A percentile compares a stretch with the other conserved stretches of the same genome.
phyloP scores from a whole-genome alignment of 495 filamentous ascomycete genomes.

The Talaromyces liani region DNA sequence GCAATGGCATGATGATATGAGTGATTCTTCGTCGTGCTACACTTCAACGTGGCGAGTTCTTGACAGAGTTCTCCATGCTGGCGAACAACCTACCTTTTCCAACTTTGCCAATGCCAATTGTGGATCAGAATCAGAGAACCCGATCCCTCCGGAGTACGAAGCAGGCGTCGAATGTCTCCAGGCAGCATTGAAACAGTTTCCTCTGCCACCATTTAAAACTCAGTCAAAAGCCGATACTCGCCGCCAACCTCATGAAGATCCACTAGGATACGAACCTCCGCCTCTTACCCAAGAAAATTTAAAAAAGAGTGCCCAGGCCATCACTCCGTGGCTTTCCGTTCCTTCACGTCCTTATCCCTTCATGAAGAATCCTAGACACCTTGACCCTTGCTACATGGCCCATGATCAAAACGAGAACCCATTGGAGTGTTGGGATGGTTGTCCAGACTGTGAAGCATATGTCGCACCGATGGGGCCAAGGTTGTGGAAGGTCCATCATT shows the following conservation, averaged over 20 bases:
- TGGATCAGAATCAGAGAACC: neutral
- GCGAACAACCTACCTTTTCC: neutral
- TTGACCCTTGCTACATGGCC: neutral
- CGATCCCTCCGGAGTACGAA: neutral
- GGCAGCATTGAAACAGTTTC: neutral
- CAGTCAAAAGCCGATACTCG: neutral
- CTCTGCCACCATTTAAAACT: neutral
- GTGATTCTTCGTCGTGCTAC: neutral
- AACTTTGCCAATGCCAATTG: neutral
- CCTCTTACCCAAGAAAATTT: neutral
- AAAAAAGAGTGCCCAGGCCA: neutral
- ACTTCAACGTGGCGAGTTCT: neutral
- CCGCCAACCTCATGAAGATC: neutral
- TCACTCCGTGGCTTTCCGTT: neutral
- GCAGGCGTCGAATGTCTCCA: neutral
- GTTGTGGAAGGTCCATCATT: neutral
- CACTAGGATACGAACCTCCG: neutral
- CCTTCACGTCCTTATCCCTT: neutral
- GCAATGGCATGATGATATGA: neutral
- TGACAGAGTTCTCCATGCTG: neutral
- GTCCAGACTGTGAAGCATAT: neutral
- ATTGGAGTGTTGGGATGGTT: neutral
- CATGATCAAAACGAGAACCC: neutral
- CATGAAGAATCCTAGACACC: neutral
- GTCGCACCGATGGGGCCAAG: neutral